These are phyloP conservation scores for Fusarium sp. DNA, from an alignment of 2,329 filamentous ascomycete genomes.

Conservation along the genomic window DNA sequence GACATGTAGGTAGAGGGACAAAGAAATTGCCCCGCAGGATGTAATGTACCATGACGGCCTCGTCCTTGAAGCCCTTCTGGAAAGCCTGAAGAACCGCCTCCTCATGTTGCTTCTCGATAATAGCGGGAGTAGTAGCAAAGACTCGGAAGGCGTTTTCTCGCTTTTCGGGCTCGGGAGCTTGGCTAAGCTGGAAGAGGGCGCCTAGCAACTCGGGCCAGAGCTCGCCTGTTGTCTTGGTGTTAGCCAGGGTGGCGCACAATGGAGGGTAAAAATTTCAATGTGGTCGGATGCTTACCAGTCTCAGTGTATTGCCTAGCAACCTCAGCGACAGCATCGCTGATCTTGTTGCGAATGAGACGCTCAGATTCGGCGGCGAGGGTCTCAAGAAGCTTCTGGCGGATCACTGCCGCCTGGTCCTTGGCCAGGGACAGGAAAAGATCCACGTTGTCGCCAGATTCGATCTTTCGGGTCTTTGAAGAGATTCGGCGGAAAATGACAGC, in stretches of 20 bases:
- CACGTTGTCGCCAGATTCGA: constrained; percentile 74
- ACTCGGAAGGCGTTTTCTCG: constrained; percentile 95
- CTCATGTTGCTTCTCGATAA: constrained; percentile 96
- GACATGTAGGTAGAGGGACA: constrained; percentile 5
- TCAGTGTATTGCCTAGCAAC: constrained; percentile 95
- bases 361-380: constrained; percentile 79
- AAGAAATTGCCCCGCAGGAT: constrained; percentile 9
- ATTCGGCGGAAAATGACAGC: constrained; percentile 96
- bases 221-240: constrained; percentile 67
- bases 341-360: constrained; percentile 87
- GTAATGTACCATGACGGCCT: constrained; percentile 76
- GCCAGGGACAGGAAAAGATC: constrained; percentile 89
- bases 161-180: constrained; percentile 83
- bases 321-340: constrained; percentile 97
- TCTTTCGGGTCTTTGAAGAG: constrained; percentile 88
- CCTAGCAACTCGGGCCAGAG: constrained; percentile 91
- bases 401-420: constrained; percentile 78
- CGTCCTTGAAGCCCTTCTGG: constrained; percentile 91
- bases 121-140: constrained; percentile 92
- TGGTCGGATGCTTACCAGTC: constrained; percentile 71
- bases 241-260: constrained; percentile 23
- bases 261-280: neutral
- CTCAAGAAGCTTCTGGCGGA: constrained; percentile 86
- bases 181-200: constrained; percentile 89
- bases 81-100: constrained; percentile 91